Evolutionary conservation across 2,329 filamentous ascomycete species (phyloP).

Genomic region (Paraconiothyrium brasiliense): DNA sequence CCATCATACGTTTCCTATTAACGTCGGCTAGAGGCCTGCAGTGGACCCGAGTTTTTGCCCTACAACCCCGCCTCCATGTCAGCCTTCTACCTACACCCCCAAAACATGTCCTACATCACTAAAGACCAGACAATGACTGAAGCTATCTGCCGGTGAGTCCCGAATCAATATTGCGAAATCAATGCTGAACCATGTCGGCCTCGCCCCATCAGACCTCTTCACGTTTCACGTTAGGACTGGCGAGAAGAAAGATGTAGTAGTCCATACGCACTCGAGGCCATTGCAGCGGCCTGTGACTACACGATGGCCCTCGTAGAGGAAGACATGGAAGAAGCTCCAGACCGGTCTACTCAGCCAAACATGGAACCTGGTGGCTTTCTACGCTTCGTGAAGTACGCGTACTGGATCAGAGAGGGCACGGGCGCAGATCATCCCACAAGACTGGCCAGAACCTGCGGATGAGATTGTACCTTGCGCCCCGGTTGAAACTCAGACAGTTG

Average conservation of each 20-base stretch:
- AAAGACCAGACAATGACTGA: background rate
- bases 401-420: conserved; percentile 13
- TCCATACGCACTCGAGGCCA: conserved; percentile 32
- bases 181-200: conserved; percentile 16
- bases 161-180: background rate
- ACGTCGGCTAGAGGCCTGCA: too few relatives aligned
- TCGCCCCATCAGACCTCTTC: conserved; percentile 34
- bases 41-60: too few relatives aligned
- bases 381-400: conserved; percentile 40
- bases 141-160: background rate
- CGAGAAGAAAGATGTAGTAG: conserved; percentile 19
- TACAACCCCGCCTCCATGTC: background rate
- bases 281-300: conserved; percentile 28
- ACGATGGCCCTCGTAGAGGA: conserved; percentile 35
- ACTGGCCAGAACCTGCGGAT: background rate
- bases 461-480: background rate
- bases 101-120: background rate
- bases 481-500: too few relatives aligned
- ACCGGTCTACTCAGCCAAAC: conserved; percentile 25
- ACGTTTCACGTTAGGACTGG: conserved; percentile 33
- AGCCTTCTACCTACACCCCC: background rate
- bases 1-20: too few relatives aligned
- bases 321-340: conserved; percentile 30
- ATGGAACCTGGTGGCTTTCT: conserved; percentile 35
- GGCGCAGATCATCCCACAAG: background rate